Conservation (phyloP, 495 filamentous ascomycete genomes). For the Tetracladium marchalianum region DNA sequence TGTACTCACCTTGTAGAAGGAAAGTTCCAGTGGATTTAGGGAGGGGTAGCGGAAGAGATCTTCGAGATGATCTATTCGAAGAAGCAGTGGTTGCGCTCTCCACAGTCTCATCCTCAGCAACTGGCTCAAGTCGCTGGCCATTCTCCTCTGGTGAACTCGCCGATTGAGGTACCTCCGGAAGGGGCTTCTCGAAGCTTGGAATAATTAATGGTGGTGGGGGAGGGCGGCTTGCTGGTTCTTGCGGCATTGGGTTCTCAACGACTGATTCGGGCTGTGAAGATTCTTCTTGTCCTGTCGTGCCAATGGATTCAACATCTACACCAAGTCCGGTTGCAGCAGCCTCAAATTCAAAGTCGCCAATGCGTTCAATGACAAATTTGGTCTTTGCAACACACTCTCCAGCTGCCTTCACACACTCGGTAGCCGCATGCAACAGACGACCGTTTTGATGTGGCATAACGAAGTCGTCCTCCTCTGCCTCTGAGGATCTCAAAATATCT, state of each 20-base stretch:
- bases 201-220: constrained; percentile 19
- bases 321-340: constrained; percentile 33
- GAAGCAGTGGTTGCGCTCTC: constrained; percentile 8
- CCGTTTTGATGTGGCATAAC: constrained; percentile 75
- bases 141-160: constrained; percentile 11
- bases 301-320: constrained; percentile 35
- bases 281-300: constrained; percentile 13
- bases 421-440: constrained; percentile 69
- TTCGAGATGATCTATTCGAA: constrained; percentile 14
- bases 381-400: constrained; percentile 86
- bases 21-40: constrained; percentile 40
- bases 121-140: constrained; percentile 15
- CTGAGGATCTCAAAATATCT: constrained; percentile 58
- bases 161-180: constrained; percentile 29
- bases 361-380: constrained; percentile 74
- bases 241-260: constrained; percentile 9
- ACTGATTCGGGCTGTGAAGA: background rate
- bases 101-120: constrained; percentile 3
- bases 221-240: constrained; percentile 16
- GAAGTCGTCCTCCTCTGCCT: constrained; percentile 57
- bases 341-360: constrained; percentile 90
- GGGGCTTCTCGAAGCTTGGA: constrained; percentile 29
- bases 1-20: constrained; percentile 33
- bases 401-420: constrained; percentile 78
- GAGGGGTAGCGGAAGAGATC: constrained; percentile 22